Base-by-base conservation (phyloP, 345 rosid species). In the Stellera chamaejasme region DNA sequence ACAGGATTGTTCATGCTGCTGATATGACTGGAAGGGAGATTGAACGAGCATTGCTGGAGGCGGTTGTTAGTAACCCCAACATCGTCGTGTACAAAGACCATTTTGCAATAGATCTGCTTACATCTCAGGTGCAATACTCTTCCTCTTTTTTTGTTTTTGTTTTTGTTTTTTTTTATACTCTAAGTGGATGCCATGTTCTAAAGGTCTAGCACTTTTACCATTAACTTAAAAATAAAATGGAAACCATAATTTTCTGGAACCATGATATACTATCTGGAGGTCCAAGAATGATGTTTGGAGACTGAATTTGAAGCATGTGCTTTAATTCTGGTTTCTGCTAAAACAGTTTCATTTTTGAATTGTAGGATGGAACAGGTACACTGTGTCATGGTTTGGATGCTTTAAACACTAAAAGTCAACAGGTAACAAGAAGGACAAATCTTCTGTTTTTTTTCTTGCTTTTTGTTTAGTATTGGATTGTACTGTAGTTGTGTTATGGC, bases 11-110 rank as follows among this genome's bases (percentile, higher is more conserved):
- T 60, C 97, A 93, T 65, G 91, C 99, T 41, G 96, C 99, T 55
- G 99, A 93, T 74, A 84, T 89, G 94, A 93, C 99, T 26, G 99
- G 99, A 67, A 78, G 88, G 71, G 97, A 93, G 82, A 93, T 93
- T 25, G 97, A 89, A 69, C 79, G 99, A 62, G 97, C 99, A 69
- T 77, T 93, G 43, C 75, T 93, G 28, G 76, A 84, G 64, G 96
- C 97, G 13, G 94, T 84, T 65, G 60, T 72, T 64, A 78, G 72
- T 32, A 91, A 89, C 74, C 96, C 89, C 52, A 82, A 81, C 60
- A 93, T 93, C 50, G 67, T 72, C 12, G 73, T 93, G 56, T 93
- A 86, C 71, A 76, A 93, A 61, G 91, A 93, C 63, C 97, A 89
- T 62, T 93, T 84, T 55, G 99, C 91, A 2, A 77, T 89, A 51